Base-by-base conservation (phyloP, 305 asterid species). In the Striga hermonthica region DNA sequence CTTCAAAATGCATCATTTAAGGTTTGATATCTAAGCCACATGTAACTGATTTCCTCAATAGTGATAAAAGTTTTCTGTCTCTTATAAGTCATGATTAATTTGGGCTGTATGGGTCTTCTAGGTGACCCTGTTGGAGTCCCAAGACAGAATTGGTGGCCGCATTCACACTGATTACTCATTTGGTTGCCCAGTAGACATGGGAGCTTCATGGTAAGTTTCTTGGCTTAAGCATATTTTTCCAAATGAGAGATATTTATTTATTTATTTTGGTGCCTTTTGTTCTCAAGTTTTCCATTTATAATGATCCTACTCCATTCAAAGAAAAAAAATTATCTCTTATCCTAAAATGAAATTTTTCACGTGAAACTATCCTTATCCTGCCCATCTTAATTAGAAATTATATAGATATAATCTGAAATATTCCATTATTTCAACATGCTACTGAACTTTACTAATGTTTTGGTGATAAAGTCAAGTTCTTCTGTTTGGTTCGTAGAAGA, bases 151-250 rank as follows among this genome's bases (percentile, higher is more conserved):
- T 61, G 99, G 97, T 34, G 99, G 99, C 28, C 94, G 99, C 67
- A 90, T 93, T 74, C 87, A 68, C 69, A 93, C 99, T 13, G 97
- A 93, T 70, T 84, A 90, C 81, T 82, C 98, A 8, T 90, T 93
- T 74, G 98, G 97, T 63, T 93, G 94, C 79, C 96, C 99, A 28
- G 80, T 93, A 60, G 99, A 93, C 72, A 90, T 93, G 97, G 99
- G 99, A 72, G 99, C 99, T 68, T 93, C 99, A 81, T 93, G 99
- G 99, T 69, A 81, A 62, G 81, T 60, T 65, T 36, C 5, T 10
- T 64, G 62, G 36, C 57, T 53, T 40, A 31, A 54, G 22, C 52
- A 16, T 12, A 36, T 64, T 68, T 11, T 68, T 49, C 55, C 57
- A 55, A 65, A 65, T 63, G 55, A 47, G 44, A 62, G 40, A 70